phyloP scores from a whole-genome alignment of 2,329 filamentous ascomycete species.

The Aspergillus vadensis region DNA sequence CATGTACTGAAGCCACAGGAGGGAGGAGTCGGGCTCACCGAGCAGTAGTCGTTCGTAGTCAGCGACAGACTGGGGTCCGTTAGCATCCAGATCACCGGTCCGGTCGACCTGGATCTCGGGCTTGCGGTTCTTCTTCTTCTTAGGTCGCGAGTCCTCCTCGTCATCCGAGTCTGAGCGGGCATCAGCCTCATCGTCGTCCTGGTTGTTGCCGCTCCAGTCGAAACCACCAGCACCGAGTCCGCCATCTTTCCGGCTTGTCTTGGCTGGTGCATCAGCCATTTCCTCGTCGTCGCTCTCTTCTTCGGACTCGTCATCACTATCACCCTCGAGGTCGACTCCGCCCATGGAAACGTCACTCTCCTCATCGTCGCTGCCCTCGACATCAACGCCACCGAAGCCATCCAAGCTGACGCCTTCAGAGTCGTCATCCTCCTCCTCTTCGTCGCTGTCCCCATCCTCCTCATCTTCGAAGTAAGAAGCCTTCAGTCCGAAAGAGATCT shows the following conservation, averaged over 20 bases:
- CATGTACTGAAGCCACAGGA: slow-evolving; percentile 97
- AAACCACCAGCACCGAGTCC: slow-evolving; percentile 76
- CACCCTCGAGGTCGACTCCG: slow-evolving; percentile 49
- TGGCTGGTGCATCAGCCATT: slow-evolving; percentile 35
- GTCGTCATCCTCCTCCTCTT: slow-evolving; percentile 50
- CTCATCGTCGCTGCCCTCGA: slow-evolving; percentile 40
- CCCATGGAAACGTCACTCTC: slow-evolving; percentile 43
- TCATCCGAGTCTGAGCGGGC: slow-evolving; percentile 55
- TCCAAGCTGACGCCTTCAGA: slow-evolving; percentile 33
- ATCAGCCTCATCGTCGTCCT: slow-evolving; percentile 55
- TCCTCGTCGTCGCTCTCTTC: slow-evolving; percentile 46
- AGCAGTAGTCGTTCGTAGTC: slow-evolving; percentile 94
- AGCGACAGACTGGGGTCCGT: slow-evolving; percentile 83
- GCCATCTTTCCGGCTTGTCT: slow-evolving; percentile 39
- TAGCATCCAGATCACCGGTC: slow-evolving; percentile 86
- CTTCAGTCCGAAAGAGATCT: slow-evolving; percentile 88
- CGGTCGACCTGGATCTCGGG: slow-evolving; percentile 79
- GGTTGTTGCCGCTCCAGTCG: slow-evolving; percentile 76
- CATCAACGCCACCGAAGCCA: slow-evolving; percentile 33
- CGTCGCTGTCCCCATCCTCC: slow-evolving; percentile 50
- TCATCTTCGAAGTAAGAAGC: slow-evolving; percentile 79
- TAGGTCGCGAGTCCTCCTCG: slow-evolving; percentile 49
- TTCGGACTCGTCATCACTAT: slow-evolving; percentile 49
- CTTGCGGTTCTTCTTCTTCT: slow-evolving; percentile 75
- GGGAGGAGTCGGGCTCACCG: slow-evolving; percentile 88